Evolutionary conservation across 169 alveolate species (phyloP), one percentile per base, ranked within the genome.

Genomic region (Perkinsus marinus): DNA sequence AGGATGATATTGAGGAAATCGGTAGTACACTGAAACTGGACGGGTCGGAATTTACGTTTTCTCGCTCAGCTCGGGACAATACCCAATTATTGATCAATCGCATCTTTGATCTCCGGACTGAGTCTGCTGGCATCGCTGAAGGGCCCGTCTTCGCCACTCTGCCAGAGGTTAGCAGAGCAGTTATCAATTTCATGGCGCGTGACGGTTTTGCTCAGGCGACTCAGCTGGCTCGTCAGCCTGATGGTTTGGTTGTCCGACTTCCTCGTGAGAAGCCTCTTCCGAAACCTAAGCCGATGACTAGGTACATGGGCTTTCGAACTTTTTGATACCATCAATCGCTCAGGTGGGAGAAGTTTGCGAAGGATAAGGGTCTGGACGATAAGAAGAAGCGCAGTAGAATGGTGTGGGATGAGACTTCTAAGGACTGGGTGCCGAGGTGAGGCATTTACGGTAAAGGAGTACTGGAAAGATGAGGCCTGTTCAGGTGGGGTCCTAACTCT

Each of bases 391-490:
- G 95, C 37, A 92, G 94, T 13, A 92, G 95, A 39, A 90, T 79
- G 91, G 95, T 94, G n/a, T 94, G 79, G 79, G 95, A 94, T 93
- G 92, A 93, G 92, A 68, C 94, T 0, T 91, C 79, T 36, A 92
- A 92, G 89, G 95, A 94, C 89, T 94, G 95, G 95, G 95, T 94
- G 16, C 95, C 95, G 39, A 93, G 95, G 38, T 94, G 95, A 95
- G 95, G 95, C 46, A 41, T 10, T 41, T 3, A 41, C 46, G 19
- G 46, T 41, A 10, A 3, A 6, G 46, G 10, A 41, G 46, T 3
- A n/a, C n/a, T n/a, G 3, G 46, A 41, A 41, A 10, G 46, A 10
- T 41, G 46, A 41, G n/a, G n/a, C n/a, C 46, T 41, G 46, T 41
- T 41, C n/a, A 41, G 46, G 34, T 57, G 79, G 79, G 79, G 79